Conservation (phyloP, 805 yeast species). For the Candida coquimbonensis region DNA sequence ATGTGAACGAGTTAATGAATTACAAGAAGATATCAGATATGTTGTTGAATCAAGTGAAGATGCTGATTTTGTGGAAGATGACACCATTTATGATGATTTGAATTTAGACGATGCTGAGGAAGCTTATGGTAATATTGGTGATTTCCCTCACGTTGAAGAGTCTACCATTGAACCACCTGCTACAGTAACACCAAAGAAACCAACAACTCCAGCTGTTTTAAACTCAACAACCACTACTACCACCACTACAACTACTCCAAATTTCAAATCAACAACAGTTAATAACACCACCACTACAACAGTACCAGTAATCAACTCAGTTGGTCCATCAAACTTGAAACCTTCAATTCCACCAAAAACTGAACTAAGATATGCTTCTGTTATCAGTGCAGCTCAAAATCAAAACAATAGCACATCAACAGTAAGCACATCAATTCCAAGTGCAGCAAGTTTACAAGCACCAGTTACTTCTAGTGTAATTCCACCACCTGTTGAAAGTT, state of each 20-base stretch:
- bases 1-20: constrained; percentile 65
- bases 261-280: too few relatives aligned
- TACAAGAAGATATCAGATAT: constrained; percentile 86
- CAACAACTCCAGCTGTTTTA: neutral
- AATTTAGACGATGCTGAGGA: constrained; percentile 57
- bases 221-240: too few relatives aligned
- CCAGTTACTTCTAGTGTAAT: constrained; percentile 6
- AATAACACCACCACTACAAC: too few relatives aligned
- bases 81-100: constrained; percentile 82
- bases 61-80: constrained; percentile 89
- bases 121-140: constrained; percentile 45
- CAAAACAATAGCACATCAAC: constrained; percentile 1
- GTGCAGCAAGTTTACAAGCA: neutral
- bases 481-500: constrained; percentile 1
- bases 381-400: constrained; percentile 22
- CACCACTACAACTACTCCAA: too few relatives aligned
- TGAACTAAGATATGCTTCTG: constrained; percentile 50
- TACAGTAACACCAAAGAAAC: constrained; percentile 1
- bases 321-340: constrained; percentile 26
- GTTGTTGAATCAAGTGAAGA: constrained; percentile 92
- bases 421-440: neutral
- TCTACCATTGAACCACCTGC: constrained; percentile 7
- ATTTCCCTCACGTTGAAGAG: constrained; percentile 18
- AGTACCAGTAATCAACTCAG: neutral
- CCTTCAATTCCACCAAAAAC: constrained; percentile 53